Evolutionary conservation across 495 filamentous ascomycete genomes (phyloP), one percentile per base, ranked within the genome.

Genomic region (Penicillium lividum): DNA sequence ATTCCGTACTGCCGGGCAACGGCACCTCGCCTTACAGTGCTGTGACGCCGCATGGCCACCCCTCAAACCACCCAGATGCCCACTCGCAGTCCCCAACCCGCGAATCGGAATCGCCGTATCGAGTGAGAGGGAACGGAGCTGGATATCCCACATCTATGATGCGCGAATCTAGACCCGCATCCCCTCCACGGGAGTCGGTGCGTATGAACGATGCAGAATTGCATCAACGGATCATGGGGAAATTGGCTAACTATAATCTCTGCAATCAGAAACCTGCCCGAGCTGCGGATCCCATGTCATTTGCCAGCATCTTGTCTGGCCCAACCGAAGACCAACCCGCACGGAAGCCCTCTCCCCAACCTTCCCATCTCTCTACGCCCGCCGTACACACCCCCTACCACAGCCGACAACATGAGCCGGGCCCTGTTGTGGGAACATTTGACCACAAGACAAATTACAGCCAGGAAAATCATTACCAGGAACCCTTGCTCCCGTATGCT

Each of bases 251-350:
- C 33, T 45, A 9, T 31, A 36, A 42, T 42, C 16, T 2, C 16
- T 36, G 5, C 10, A n/a, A 42, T 54, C 60, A 89, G 81, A 89
- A 82, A 51, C 79, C 85, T 33, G 79, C 84, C 53, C 84, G 89
- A 60, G 83, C 87, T 51, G 84, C 86, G 18, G 88, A 93, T 72
- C 89, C 92, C 13, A 96, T 96, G 92, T 91, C 90, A 3, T 91
- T 96, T 62, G 91, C 90, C 33, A 94, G 89, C 68, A 95, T 96
- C 54, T 83, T 96, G 36, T 92, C 91, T 2, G 87, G 81, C 57
- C 82, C 89, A 27, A 73, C 79, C 16, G 72, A 78, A 66, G 89
- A 91, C 45, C 81, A 84, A 29, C 79, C 82, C 59, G 78, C 82
- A 2, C 71, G 68, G 63, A 75, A 74, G 57, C 69, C 61, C 45